Conservation (phyloP, 1,139 yeast species). For the Taiozyma sp. region DNA sequence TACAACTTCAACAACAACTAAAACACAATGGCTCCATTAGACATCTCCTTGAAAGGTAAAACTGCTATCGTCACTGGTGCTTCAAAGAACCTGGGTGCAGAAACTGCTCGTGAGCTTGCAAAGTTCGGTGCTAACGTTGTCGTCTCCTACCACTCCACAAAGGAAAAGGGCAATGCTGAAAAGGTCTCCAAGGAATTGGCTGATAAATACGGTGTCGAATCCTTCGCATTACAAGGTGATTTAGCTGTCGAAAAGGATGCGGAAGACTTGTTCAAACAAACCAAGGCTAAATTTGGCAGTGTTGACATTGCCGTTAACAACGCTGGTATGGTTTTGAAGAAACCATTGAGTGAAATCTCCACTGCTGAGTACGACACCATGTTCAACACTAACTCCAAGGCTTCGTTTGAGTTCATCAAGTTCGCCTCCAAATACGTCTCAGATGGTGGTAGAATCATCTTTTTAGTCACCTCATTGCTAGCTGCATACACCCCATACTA, state of each 20-base stretch:
- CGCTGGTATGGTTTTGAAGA: slow-evolving; percentile 64
- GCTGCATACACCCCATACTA: slow-evolving; percentile 63
- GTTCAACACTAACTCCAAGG: slow-evolving; percentile 51
- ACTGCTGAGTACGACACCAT: slow-evolving; percentile 51
- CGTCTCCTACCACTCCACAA: slow-evolving; percentile 49
- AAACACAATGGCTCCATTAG: slow-evolving; percentile 14
- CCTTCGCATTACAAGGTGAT: slow-evolving; percentile 41
- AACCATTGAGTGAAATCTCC: slow-evolving; percentile 44
- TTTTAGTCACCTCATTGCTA: slow-evolving; percentile 57
- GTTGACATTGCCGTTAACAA: slow-evolving; percentile 63
- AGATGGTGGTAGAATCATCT: slow-evolving; percentile 50
- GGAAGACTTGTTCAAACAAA: slow-evolving; percentile 39
- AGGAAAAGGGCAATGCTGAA: slow-evolving; percentile 37
- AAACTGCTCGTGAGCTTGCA: slow-evolving; percentile 55
- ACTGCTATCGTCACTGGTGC: slow-evolving; percentile 61
- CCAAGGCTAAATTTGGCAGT: slow-evolving; percentile 40
- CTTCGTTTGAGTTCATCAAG: slow-evolving; percentile 58
- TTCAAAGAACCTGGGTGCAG: slow-evolving; percentile 58
- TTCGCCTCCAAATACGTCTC: slow-evolving; percentile 49
- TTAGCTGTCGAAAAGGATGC: slow-evolving; percentile 41
- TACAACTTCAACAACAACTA: neutral
- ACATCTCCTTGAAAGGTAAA: slow-evolving; percentile 39
- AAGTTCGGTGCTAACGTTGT: slow-evolving; percentile 50
- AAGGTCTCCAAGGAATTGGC: slow-evolving; percentile 36
- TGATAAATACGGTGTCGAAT: slow-evolving; percentile 35